Conservation (phyloP, 78 protist genomes). For the Andalucia godoyi region DNA sequence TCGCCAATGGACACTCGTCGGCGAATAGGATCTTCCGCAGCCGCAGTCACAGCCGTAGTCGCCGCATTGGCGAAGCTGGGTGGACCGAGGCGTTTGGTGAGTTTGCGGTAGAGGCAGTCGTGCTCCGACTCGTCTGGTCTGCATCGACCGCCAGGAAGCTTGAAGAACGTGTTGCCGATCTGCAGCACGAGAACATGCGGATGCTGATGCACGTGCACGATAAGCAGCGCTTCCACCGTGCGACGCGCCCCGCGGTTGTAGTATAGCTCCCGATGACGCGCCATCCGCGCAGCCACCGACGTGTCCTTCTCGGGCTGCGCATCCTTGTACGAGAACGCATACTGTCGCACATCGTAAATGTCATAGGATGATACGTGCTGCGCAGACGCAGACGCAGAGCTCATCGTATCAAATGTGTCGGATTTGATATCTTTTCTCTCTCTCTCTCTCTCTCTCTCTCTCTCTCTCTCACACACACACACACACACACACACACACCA, state of each 20-base stretch:
- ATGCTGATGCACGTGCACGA: constrained; percentile 28
- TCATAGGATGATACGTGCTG: too few relatives aligned
- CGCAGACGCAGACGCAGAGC: too few relatives aligned
- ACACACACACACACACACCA: too few relatives aligned
- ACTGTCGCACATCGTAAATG: too few relatives aligned
- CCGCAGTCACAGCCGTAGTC: background rate
- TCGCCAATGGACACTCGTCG: background rate
- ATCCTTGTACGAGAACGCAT: too few relatives aligned
- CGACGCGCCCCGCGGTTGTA: constrained; percentile 1
- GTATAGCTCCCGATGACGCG: background rate
- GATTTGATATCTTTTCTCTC: too few relatives aligned
- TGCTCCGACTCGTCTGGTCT: constrained; percentile 14
- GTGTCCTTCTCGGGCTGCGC: too few relatives aligned
- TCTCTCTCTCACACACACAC: too few relatives aligned
- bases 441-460: too few relatives aligned
- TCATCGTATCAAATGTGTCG: too few relatives aligned
- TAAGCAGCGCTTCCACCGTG: constrained; percentile 7
- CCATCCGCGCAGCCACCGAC: background rate
- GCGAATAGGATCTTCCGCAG: background rate
- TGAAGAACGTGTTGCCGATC: background rate
- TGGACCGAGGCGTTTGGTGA: constrained; percentile 1
- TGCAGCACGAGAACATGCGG: constrained; percentile 33
- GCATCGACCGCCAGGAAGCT: constrained; percentile 15
- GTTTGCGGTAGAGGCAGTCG: constrained; percentile 17
- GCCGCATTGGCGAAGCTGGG: background rate